phyloP scores from a whole-genome alignment of 2,329 filamentous ascomycete species.

The Clarireedia homoeocarpa region DNA sequence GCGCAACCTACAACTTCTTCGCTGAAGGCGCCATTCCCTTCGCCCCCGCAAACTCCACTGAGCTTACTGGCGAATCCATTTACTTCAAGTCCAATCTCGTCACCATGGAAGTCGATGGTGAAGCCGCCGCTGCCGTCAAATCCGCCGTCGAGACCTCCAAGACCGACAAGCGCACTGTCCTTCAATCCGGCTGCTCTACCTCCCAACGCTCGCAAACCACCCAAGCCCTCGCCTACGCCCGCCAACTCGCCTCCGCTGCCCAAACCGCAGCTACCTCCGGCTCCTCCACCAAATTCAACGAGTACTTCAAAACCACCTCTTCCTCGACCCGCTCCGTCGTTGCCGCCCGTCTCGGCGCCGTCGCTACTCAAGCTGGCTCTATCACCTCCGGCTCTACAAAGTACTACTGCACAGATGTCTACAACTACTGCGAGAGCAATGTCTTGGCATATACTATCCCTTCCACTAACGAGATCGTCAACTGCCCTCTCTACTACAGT shows the following conservation, averaged over 20 bases:
- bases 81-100: conserved; percentile 53
- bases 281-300: conserved; percentile 40
- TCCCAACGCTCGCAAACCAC: conserved; percentile 29
- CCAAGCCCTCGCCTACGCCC: conserved; percentile 45
- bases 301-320: conserved; percentile 57
- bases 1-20: conserved; percentile 49
- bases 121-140: conserved; percentile 35
- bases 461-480: conserved; percentile 45
- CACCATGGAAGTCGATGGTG: conserved; percentile 48
- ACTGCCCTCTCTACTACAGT: conserved; percentile 54
- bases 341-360: conserved; percentile 40
- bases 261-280: conserved; percentile 43
- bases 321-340: conserved; percentile 40
- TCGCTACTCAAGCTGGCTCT: conserved; percentile 48
- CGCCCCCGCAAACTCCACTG: conserved; percentile 42
- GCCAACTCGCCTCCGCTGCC: conserved; percentile 44
- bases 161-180: conserved; percentile 41
- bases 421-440: conserved; percentile 39
- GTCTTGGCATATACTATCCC: conserved; percentile 57
- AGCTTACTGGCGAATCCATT: conserved; percentile 44
- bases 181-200: conserved; percentile 48
- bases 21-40: conserved; percentile 49
- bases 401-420: conserved; percentile 53
- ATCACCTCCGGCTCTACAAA: conserved; percentile 39
- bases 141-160: conserved; percentile 31